These are phyloP conservation scores for Blastobotrys buckinghamii DNA, from an alignment of 1,139 yeast genomes.

Conservation along the genomic window DNA sequence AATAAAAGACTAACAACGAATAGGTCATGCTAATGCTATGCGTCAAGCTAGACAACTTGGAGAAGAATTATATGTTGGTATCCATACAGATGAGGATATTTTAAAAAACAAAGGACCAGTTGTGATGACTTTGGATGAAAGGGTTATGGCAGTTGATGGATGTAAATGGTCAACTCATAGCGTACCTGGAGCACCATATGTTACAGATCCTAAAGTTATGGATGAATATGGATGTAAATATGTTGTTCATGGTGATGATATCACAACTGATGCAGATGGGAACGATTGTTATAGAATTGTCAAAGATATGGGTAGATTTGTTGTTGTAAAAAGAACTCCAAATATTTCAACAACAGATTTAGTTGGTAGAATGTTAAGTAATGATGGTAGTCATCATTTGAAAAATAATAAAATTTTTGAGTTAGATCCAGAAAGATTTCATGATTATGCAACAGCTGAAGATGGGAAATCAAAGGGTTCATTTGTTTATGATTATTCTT, in stretches of 20 bases:
- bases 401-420: slow-evolving; percentile 26
- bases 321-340: slow-evolving; percentile 87
- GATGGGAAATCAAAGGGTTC: slow-evolving; percentile 61
- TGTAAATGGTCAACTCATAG: slow-evolving; percentile 84
- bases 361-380: slow-evolving; percentile 79
- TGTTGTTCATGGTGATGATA: slow-evolving; percentile 97
- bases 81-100: slow-evolving; percentile 88
- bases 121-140: slow-evolving; percentile 78
- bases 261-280: slow-evolving; percentile 93
- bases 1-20: not conserved
- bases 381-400: slow-evolving; percentile 51
- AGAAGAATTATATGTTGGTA: slow-evolving; percentile 71
- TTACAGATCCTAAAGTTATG: slow-evolving; percentile 83
- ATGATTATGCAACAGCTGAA: slow-evolving; percentile 56
- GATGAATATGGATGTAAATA: slow-evolving; percentile 68
- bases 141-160: slow-evolving; percentile 77
- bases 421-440: slow-evolving; percentile 36
- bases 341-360: slow-evolving; percentile 93
- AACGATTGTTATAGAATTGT: slow-evolving; percentile 83
- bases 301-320: slow-evolving; percentile 79
- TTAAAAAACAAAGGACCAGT: slow-evolving; percentile 82
- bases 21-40: slow-evolving; percentile 92
- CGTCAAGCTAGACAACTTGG: slow-evolving; percentile 84
- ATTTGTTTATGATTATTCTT: slow-evolving; percentile 44
- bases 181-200: slow-evolving; percentile 83